Evolutionary conservation across 805 yeast species (phyloP).

Genomic region (Myxozyma udenii): DNA sequence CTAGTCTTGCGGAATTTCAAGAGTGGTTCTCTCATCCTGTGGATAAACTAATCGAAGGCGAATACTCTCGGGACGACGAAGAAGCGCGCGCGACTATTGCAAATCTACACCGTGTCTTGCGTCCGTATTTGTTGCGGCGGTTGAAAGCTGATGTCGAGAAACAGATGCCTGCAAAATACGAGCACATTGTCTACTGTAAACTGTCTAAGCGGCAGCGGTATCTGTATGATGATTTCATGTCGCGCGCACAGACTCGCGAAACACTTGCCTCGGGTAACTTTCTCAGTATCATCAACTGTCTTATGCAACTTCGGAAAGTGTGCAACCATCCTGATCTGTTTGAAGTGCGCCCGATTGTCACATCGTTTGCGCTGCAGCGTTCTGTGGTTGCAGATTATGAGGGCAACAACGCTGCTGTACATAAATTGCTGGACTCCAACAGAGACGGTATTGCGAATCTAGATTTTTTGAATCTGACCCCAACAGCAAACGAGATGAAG

Average conservation of each 20-base stretch:
- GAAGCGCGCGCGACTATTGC: slow-evolving; percentile 84
- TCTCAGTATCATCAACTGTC: slow-evolving; percentile 88
- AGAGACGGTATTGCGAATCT: slow-evolving; percentile 45
- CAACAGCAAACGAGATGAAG: slow-evolving; percentile 52
- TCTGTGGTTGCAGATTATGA: slow-evolving; percentile 56
- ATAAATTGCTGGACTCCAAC: slow-evolving; percentile 37
- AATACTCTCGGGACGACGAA: slow-evolving; percentile 48
- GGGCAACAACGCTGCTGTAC: slow-evolving; percentile 43
- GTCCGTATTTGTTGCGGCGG: slow-evolving; percentile 89
- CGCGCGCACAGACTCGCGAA: slow-evolving; percentile 90
- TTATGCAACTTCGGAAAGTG: slow-evolving; percentile 96
- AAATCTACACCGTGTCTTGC: slow-evolving; percentile 84
- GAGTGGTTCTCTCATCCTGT: slow-evolving; percentile 85
- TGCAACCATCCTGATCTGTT: slow-evolving; percentile 95
- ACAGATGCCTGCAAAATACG: slow-evolving; percentile 98
- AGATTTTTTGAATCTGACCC: slow-evolving; percentile 57
- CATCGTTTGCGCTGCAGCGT: slow-evolving; percentile 74
- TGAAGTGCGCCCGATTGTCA: slow-evolving; percentile 90
- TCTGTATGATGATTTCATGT: slow-evolving; percentile 94
- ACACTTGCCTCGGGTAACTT: slow-evolving; percentile 93
- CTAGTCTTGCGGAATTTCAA: slow-evolving; percentile 91
- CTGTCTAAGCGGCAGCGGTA: slow-evolving; percentile 88
- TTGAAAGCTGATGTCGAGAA: slow-evolving; percentile 95
- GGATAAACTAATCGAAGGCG: slow-evolving; percentile 79
- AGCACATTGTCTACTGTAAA: slow-evolving; percentile 89